Conservation (phyloP, 2,329 filamentous ascomycete genomes). For the Penicillium sp. region DNA sequence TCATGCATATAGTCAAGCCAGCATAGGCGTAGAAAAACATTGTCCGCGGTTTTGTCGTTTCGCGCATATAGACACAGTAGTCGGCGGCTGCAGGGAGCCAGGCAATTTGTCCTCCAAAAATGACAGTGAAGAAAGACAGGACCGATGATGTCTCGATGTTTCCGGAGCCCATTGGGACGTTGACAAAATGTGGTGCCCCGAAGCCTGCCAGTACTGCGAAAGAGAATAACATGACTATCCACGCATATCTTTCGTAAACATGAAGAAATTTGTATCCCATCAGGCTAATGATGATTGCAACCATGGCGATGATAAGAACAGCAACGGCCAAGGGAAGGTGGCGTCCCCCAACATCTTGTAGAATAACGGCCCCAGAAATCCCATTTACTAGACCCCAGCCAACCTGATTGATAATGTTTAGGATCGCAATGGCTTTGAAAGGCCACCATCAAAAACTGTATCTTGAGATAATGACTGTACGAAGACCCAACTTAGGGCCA, state of each 20-base stretch:
- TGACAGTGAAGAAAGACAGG: neutral
- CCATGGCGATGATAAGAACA: neutral
- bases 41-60: no score
- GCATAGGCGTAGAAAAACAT: no score
- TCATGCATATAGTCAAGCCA: no score
- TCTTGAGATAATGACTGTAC: neutral
- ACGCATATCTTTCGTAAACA: neutral
- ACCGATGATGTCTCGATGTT: neutral
- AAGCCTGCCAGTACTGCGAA: neutral
- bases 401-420: neutral
- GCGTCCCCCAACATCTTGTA: neutral
- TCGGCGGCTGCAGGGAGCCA: no score
- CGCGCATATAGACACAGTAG: no score
- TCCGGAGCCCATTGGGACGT: neutral
- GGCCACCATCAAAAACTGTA: neutral
- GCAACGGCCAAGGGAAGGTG: neutral
- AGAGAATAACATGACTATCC: conserved; percentile 1
- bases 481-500: neutral
- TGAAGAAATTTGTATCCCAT: neutral
- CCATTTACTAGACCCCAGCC: neutral
- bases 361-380: neutral
- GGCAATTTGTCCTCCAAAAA: no score
- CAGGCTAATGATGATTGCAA: neutral
- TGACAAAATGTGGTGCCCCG: neutral
- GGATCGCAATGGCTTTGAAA: neutral